Conservation (phyloP, 2,329 filamentous ascomycete genomes). For the Talaromyces pinophilus region DNA sequence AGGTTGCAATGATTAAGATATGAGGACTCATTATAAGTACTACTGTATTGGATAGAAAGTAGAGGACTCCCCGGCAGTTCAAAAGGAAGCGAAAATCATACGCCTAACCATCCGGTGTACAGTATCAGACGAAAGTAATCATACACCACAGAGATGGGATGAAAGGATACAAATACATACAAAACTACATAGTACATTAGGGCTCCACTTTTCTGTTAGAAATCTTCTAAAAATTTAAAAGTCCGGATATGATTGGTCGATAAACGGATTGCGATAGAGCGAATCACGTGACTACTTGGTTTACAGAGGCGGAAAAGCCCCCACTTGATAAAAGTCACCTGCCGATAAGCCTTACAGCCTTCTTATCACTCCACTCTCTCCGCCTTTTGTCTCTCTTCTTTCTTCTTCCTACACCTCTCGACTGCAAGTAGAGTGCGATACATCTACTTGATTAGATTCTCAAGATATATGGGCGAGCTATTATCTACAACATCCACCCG, state of each 20-base stretch:
- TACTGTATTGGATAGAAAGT: not conserved
- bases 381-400: slow-evolving; percentile 1
- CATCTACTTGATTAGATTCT: not conserved
- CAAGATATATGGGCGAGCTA: not conserved
- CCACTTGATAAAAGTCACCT: slow-evolving; percentile 5
- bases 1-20: not conserved
- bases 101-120: too few species aligned
- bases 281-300: too few species aligned
- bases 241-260: too few species aligned
- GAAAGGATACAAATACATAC: too few species aligned
- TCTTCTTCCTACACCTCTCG: slow-evolving; percentile 9
- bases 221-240: too few species aligned
- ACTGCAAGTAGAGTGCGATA: not conserved
- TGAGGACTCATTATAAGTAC: not conserved
- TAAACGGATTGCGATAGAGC: too few species aligned
- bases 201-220: too few species aligned
- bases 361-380: slow-evolving; percentile 15
- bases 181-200: too few species aligned
- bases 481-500: not conserved
- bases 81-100: too few species aligned
- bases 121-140: too few species aligned
- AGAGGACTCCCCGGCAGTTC: not conserved
- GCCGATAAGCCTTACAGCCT: slow-evolving; percentile 8
- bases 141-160: too few species aligned
- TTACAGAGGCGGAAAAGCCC: not conserved